A percentile compares a stretch with the other conserved stretches of the same genome.
phyloP scores from a whole-genome alignment of 352 stramenopile genomes.

The Phytopythium chamaehyphon region DNA sequence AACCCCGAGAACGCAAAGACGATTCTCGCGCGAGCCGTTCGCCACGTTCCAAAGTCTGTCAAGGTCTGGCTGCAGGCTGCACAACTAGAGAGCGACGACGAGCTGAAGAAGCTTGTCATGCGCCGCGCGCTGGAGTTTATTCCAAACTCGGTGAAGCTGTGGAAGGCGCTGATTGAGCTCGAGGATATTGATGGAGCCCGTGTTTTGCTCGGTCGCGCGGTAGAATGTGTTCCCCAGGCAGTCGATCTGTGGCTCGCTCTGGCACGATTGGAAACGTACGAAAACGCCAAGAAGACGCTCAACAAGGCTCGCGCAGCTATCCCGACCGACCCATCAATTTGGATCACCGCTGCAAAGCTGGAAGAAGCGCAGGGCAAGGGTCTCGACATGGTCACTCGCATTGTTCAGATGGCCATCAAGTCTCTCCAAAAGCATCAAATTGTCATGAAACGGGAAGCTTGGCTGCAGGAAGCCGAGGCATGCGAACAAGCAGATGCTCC shows the following conservation, averaged over 20 bases:
- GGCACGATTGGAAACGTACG: conserved; percentile 96
- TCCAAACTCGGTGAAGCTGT: conserved; percentile 96
- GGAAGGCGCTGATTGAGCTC: conserved; percentile 98
- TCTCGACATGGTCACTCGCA: conserved; percentile 74
- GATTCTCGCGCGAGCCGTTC: conserved; percentile 95
- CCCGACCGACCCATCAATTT: conserved; percentile 96
- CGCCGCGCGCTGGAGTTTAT: conserved; percentile 93
- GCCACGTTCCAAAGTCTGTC: conserved; percentile 90
- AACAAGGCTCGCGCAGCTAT: conserved; percentile 94
- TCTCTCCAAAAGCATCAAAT: conserved; percentile 90
- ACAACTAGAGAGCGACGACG: conserved; percentile 90
- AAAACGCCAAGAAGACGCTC: conserved; percentile 96
- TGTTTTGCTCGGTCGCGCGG: conserved; percentile 94
- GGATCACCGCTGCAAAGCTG: conserved; percentile 98
- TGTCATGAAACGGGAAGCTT: conserved; percentile 93
- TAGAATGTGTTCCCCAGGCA: conserved; percentile 96
- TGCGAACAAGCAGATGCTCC: conserved; percentile 89
- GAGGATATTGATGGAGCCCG: conserved; percentile 96
- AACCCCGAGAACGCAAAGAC: conserved; percentile 95
- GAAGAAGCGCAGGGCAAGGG: conserved; percentile 97
- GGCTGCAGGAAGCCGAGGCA: conserved; percentile 96
- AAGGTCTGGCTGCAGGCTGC: conserved; percentile 96
- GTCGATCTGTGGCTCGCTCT: conserved; percentile 99
- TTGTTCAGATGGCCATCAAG: conserved; percentile 78
- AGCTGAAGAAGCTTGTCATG: conserved; percentile 90